phyloP scores from a whole-genome alignment of 2,329 filamentous ascomycete genomes.

The Reticulascus tulasneorum region DNA sequence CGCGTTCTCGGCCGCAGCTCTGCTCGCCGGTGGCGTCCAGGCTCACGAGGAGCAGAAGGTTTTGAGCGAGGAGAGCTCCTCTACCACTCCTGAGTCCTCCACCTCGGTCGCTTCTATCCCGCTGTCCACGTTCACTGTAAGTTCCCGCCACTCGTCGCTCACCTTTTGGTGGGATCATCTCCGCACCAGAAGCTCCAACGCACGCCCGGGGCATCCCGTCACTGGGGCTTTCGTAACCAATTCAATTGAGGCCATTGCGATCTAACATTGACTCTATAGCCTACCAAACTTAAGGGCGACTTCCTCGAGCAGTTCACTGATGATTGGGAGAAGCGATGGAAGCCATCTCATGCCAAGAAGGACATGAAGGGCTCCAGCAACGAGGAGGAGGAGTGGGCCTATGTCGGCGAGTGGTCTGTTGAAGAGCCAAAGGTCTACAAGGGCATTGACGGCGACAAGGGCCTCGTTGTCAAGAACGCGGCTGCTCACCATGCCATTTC shows the following conservation, averaged over 20 bases:
- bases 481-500: conserved; percentile 99
- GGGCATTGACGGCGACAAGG: conserved; percentile 92
- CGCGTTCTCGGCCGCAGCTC: conserved; percentile 69
- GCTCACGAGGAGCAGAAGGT: conserved; percentile 63
- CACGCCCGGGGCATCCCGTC: too few species aligned
- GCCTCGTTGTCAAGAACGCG: conserved; percentile 95
- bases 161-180: conserved; percentile 4
- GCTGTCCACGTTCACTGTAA: conserved; percentile 83
- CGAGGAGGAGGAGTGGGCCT: conserved; percentile 92
- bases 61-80: conserved; percentile 41
- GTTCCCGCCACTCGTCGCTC: conserved; percentile 29
- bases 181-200: neutral
- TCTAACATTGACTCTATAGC: conserved; percentile 47
- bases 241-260: too few species aligned
- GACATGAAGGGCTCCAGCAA: conserved; percentile 67
- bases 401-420: conserved; percentile 92
- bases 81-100: conserved; percentile 42
- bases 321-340: conserved; percentile 92
- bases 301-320: conserved; percentile 99
- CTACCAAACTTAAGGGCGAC: conserved; percentile 80
- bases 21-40: conserved; percentile 66
- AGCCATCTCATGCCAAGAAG: conserved; percentile 95
- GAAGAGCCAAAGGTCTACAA: conserved; percentile 90
- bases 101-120: conserved; percentile 57
- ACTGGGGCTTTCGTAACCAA: too few species aligned